Evolutionary conservation across 164 flowering plant genomes (phyloP), one percentile per base, ranked within the genome.

Genomic region (Vitis riparia): DNA sequence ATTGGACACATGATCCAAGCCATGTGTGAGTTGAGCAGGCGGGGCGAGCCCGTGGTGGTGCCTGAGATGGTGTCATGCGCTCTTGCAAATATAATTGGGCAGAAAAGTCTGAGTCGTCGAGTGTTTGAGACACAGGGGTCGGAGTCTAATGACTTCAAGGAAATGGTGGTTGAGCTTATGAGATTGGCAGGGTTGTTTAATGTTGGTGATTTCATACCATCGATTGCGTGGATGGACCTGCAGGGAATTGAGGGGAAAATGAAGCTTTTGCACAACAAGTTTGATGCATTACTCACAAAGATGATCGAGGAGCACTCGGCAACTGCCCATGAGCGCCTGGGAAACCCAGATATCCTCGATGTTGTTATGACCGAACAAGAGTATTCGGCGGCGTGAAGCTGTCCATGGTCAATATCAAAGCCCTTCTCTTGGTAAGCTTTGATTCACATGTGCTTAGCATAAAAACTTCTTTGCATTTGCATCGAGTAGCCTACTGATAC

Each of bases 121-220:
- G 87, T 83, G 56, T 83, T 86, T 55, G 85, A n/a, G 13, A 73
- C 73, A 0, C 63, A 61, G 12, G 84, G 83, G 1, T 17, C 75
- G 8, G 83, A 85, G 63, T 72, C 80, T 3, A 72, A 78, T 49
- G 86, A 86, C 75, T 82, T 84, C 68, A 84, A 84, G 67, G 81
- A 75, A 51, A 82, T 86, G 89, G 86, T 86, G 53, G 83, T 82
- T 65, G 89, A 86, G 81, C 67, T 84, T 9, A 82, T 82, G 86
- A 75, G 71, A 2, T 6, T 59, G 0, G 84, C 83, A 0, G 87
- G 87, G 13, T 47, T 48, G 7, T 80, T 84, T 70, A 84, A 82
- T 61, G 71, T 84, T 16, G 89, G 89, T 0, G 86, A 86, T n/a
- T 83, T 78, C 49, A 82, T 83, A 2, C 87, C 89, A 0, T 72